phyloP scores from a whole-genome alignment of 2,329 filamentous ascomycete genomes.

The Phaeosphaeriaceae sp. region DNA sequence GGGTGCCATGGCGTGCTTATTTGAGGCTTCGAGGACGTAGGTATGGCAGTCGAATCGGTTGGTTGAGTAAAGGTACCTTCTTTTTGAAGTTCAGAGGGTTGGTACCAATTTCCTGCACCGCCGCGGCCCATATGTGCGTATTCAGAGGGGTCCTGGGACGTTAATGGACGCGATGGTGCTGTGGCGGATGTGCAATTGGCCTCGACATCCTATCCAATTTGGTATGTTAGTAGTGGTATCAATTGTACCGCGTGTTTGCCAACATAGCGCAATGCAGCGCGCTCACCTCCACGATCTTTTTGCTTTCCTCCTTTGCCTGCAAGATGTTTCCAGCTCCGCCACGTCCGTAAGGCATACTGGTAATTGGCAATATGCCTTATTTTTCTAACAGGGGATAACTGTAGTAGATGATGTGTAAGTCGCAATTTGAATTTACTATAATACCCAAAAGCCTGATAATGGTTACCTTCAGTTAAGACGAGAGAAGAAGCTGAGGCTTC shows the following conservation, averaged over 20 bases:
- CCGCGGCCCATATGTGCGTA: conserved; percentile 55
- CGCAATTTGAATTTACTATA: not conserved
- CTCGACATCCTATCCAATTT: conserved; percentile 46
- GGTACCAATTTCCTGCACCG: conserved; percentile 56
- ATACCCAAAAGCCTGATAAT: not conserved
- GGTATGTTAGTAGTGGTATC: conserved; percentile 1
- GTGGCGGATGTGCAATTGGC: conserved; percentile 38
- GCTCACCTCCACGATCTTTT: conserved; percentile 39
- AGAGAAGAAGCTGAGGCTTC: not conserved
- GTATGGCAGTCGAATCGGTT: conserved; percentile 36
- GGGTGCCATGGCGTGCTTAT: conserved; percentile 46
- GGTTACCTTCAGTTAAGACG: not conserved
- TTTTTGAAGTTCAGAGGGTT: conserved; percentile 47
- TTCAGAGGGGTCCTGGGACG: conserved; percentile 28
- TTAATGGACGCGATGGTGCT: conserved; percentile 12
- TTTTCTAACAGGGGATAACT: not conserved
- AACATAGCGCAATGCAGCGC: not conserved
- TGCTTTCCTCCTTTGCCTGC: conserved; percentile 41
- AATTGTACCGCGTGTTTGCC: not conserved
- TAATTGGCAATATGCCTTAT: too few relatives aligned
- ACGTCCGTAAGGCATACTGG: conserved; percentile 47
- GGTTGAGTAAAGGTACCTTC: conserved; percentile 48
- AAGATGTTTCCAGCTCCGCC: conserved; percentile 56
- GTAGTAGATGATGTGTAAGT: not conserved
- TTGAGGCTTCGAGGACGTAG: conserved; percentile 32